Conservation (phyloP, 2,329 filamentous ascomycete genomes). For the Dactylellina cionopaga region DNA sequence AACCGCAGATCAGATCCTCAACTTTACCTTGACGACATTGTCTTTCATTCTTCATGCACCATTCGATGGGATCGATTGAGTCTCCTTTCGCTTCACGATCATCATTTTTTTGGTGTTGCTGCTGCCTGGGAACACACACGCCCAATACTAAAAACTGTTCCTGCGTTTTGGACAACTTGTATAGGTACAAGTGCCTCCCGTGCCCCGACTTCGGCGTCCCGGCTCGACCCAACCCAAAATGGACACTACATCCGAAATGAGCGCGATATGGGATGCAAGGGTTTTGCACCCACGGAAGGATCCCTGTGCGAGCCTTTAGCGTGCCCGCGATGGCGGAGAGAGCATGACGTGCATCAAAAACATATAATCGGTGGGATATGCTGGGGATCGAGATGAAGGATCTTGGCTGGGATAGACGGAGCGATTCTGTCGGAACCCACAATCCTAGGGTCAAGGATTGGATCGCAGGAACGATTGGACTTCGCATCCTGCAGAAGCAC, state of each 20-base stretch:
- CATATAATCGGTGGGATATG: background rate
- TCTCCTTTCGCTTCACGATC: background rate
- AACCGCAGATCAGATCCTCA: constrained; percentile 17
- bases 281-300: background rate
- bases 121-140: background rate
- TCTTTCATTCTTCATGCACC: background rate
- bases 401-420: too few relatives aligned
- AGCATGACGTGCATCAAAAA: too few relatives aligned
- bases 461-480: background rate
- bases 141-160: too few relatives aligned
- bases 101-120: background rate
- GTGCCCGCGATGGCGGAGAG: background rate
- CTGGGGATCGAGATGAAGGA: background rate
- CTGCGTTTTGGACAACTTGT: background rate
- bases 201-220: too few relatives aligned
- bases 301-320: background rate
- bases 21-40: background rate
- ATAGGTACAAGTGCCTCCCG: too few relatives aligned
- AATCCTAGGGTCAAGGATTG: too few relatives aligned
- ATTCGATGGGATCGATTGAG: background rate
- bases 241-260: too few relatives aligned
- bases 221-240: too few relatives aligned
- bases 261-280: too few relatives aligned
- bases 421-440: too few relatives aligned
- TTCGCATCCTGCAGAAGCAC: background rate